phyloP scores from a whole-genome alignment of 768 basidiomycete genomes.

The Butyriboletus loyo region DNA sequence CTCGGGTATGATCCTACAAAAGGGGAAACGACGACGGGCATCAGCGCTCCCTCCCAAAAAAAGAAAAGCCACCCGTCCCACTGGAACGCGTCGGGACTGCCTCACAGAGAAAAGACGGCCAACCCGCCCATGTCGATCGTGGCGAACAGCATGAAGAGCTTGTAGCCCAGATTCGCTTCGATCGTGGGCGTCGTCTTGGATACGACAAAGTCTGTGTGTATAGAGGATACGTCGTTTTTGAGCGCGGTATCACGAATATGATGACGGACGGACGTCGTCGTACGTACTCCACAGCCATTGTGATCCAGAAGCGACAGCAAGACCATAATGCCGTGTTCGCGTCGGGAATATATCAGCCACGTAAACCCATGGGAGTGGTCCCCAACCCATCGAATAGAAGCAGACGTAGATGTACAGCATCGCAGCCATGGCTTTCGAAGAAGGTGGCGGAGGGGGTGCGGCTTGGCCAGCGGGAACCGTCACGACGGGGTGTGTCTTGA shows the following conservation, averaged over 20 bases:
- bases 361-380: slow-evolving; percentile 64
- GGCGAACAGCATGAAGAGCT: slow-evolving; percentile 76
- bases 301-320: slow-evolving; percentile 68
- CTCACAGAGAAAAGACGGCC: slow-evolving; percentile 63
- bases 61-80: no score
- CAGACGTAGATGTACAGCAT: slow-evolving; percentile 85
- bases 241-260: no score
- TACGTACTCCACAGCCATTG: slow-evolving; percentile 81
- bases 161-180: slow-evolving; percentile 60
- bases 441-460: slow-evolving; percentile 45
- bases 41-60: no score
- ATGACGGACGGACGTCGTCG: no score
- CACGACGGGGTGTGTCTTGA: slow-evolving; percentile 65
- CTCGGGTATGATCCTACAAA: slow-evolving; percentile 52
- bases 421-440: slow-evolving; percentile 77
- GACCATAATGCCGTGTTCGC: slow-evolving; percentile 76
- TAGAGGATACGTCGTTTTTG: no score
- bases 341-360: slow-evolving; percentile 87
- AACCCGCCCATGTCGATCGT: slow-evolving; percentile 71
- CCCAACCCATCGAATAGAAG: slow-evolving; percentile 89
- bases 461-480: slow-evolving; percentile 40
- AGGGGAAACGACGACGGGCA: background rate
- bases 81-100: no score
- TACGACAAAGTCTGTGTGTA: slow-evolving; percentile 71
- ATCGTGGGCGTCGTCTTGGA: slow-evolving; percentile 69